Evolutionary conservation across 2,329 filamentous ascomycete species (phyloP).

Genomic region (Metarhizium rileyi): DNA sequence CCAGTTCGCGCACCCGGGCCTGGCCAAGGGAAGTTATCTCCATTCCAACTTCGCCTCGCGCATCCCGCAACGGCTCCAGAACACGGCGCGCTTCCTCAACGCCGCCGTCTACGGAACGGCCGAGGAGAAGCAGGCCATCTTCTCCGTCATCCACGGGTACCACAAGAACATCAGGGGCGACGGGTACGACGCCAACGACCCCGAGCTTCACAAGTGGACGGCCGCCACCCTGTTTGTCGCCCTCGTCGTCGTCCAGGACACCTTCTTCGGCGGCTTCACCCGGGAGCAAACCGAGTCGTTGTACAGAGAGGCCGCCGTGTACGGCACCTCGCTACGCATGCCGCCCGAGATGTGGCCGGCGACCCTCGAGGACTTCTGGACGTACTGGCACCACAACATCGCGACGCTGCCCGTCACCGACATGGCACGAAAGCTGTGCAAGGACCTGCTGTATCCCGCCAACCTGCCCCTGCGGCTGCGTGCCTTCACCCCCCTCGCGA

Average conservation of each 20-base stretch:
- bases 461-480: slow-evolving; percentile 14
- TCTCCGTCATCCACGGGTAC: slow-evolving; percentile 25
- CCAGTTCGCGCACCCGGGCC: slow-evolving; percentile 29
- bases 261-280: slow-evolving; percentile 23
- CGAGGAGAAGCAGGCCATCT: slow-evolving; percentile 23
- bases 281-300: slow-evolving; percentile 16
- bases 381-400: slow-evolving; percentile 27
- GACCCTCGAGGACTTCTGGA: slow-evolving; percentile 24
- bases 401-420: slow-evolving; percentile 22
- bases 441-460: slow-evolving; percentile 15
- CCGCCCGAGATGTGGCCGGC: slow-evolving; percentile 26
- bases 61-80: slow-evolving; percentile 24
- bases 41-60: slow-evolving; percentile 29
- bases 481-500: slow-evolving; percentile 12
- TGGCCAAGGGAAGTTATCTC: slow-evolving; percentile 25
- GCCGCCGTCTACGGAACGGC: slow-evolving; percentile 26
- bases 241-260: slow-evolving; percentile 24
- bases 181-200: slow-evolving; percentile 26
- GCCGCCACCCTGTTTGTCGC: slow-evolving; percentile 29
- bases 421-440: slow-evolving; percentile 16
- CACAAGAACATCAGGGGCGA: slow-evolving; percentile 23
- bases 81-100: slow-evolving; percentile 29
- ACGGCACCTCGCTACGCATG: slow-evolving; percentile 20
- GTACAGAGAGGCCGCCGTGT: slow-evolving; percentile 18
- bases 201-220: slow-evolving; percentile 29